These are phyloP conservation scores for Mortierella claussenii DNA, from an alignment of 192 early-diverging fungal species.

Conservation along the genomic window DNA sequence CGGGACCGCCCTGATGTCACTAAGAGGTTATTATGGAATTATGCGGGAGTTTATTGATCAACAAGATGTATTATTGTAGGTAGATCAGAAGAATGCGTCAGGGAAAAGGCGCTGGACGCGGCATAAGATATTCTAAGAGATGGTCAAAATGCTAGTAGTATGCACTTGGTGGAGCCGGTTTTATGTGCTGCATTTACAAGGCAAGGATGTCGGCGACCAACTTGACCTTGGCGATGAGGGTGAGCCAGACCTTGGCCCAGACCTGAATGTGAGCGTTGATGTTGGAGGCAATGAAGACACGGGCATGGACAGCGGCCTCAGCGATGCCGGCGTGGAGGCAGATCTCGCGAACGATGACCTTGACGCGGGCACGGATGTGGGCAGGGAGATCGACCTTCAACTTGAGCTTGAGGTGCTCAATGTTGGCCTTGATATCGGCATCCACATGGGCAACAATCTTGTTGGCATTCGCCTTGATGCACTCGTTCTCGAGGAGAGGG, in stretches of 20 bases:
- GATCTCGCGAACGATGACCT: constrained; percentile 14
- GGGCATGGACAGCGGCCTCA: background rate
- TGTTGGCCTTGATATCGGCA: constrained; percentile 1
- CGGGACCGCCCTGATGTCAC: too few relatives aligned
- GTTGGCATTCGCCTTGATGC: constrained; percentile 15
- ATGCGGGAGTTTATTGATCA: background rate
- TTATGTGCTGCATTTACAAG: too few relatives aligned
- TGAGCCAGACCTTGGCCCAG: constrained; percentile 25
- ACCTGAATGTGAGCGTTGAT: constrained; percentile 21
- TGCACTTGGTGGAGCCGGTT: too few relatives aligned
- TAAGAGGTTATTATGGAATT: background rate
- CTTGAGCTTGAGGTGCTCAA: constrained; percentile 10
- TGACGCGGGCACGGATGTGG: constrained; percentile 28
- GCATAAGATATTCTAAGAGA: background rate
- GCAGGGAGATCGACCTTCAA: constrained; percentile 22
- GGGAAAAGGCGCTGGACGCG: background rate
- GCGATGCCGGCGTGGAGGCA: constrained; percentile 21
- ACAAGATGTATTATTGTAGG: background rate
- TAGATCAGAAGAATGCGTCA: too few relatives aligned
- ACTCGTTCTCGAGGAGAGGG: constrained; percentile 11
- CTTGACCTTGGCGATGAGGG: constrained; percentile 30
- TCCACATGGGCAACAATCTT: constrained; percentile 25
- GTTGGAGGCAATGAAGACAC: constrained; percentile 28
- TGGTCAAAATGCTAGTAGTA: too few relatives aligned
- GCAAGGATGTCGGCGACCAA: constrained; percentile 1